A percentile compares a stretch with the other conserved stretches of the same genome.
Evolutionary conservation across 495 filamentous ascomycete species (phyloP).

Genomic region (Talaromyces trachyspermus): DNA sequence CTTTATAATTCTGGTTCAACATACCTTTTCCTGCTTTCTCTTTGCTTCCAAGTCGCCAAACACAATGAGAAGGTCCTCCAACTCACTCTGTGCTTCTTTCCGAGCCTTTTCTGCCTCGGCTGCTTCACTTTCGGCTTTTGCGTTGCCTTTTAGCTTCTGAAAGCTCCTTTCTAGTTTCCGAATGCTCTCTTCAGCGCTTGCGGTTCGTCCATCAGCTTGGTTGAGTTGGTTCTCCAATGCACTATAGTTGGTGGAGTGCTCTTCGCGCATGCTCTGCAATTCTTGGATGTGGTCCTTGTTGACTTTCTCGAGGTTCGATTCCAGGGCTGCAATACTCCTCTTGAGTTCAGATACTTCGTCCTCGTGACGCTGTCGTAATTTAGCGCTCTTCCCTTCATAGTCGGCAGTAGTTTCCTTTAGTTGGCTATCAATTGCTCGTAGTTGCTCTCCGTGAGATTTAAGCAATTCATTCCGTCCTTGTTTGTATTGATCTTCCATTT

Average conservation of each 20-base stretch:
- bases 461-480: slow-evolving; percentile 35
- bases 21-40: slow-evolving; percentile 70
- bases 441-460: slow-evolving; percentile 41
- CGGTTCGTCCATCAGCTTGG: slow-evolving; percentile 30
- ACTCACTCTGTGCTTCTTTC: slow-evolving; percentile 56
- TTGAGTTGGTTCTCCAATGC: slow-evolving; percentile 34
- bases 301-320: slow-evolving; percentile 53
- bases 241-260: slow-evolving; percentile 41
- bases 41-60: slow-evolving; percentile 89
- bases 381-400: slow-evolving; percentile 38
- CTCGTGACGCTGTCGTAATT: slow-evolving; percentile 46
- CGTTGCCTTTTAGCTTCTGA: slow-evolving; percentile 17
- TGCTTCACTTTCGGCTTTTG: slow-evolving; percentile 17
- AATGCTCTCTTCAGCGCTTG: slow-evolving; percentile 24
- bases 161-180: slow-evolving; percentile 11
- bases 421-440: slow-evolving; percentile 39
- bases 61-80: slow-evolving; percentile 81
- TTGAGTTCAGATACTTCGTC: slow-evolving; percentile 57
- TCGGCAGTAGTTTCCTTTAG: slow-evolving; percentile 43
- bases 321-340: slow-evolving; percentile 49
- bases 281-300: slow-evolving; percentile 50
- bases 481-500: slow-evolving; percentile 40
- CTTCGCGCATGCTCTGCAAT: slow-evolving; percentile 49
- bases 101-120: slow-evolving; percentile 59
- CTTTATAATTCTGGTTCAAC: slow-evolving; percentile 18